Evolutionary conservation across 2,329 filamentous ascomycete species (phyloP).

Genomic region (Cladosporium sp.): DNA sequence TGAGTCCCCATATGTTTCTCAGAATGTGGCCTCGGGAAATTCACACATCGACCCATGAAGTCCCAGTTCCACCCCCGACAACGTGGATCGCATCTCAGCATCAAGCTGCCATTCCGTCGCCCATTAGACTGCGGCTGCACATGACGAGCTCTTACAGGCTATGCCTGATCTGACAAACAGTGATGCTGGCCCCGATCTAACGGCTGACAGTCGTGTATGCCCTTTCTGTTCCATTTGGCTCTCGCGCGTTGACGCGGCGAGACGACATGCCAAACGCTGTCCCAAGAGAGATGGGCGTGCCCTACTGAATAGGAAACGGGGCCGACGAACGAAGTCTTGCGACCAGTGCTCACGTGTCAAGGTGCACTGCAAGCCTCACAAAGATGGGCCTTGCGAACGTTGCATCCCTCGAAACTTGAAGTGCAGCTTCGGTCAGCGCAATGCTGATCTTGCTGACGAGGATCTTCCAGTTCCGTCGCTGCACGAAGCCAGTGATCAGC

Average conservation of each 20-base stretch:
- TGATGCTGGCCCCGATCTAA: too few relatives aligned
- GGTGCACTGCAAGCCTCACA: neutral
- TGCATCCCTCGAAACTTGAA: constrained; percentile 16
- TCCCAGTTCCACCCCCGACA: neutral
- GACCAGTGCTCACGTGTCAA: constrained; percentile 10
- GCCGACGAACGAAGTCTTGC: neutral
- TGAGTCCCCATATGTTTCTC: too few relatives aligned
- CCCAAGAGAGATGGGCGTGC: neutral
- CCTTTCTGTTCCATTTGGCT: constrained; percentile 8
- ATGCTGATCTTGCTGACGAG: neutral
- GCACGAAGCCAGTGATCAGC: neutral
- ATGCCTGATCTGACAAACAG: too few relatives aligned
- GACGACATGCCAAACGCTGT: constrained; percentile 10
- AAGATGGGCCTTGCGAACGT: constrained; percentile 15
- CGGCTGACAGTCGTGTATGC: constrained; percentile 2
- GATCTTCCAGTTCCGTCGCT: too few relatives aligned
- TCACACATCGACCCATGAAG: neutral
- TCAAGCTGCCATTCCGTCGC: too few relatives aligned
- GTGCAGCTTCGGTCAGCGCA: neutral
- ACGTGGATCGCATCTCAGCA: neutral
- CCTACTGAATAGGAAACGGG: neutral
- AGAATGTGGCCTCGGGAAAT: neutral
- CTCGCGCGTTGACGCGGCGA: constrained; percentile 6
- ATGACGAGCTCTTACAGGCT: too few relatives aligned
- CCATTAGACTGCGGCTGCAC: too few relatives aligned